Evolutionary conservation across 2,329 filamentous ascomycete genomes (phyloP).

Genomic region (Helotiales sp.): DNA sequence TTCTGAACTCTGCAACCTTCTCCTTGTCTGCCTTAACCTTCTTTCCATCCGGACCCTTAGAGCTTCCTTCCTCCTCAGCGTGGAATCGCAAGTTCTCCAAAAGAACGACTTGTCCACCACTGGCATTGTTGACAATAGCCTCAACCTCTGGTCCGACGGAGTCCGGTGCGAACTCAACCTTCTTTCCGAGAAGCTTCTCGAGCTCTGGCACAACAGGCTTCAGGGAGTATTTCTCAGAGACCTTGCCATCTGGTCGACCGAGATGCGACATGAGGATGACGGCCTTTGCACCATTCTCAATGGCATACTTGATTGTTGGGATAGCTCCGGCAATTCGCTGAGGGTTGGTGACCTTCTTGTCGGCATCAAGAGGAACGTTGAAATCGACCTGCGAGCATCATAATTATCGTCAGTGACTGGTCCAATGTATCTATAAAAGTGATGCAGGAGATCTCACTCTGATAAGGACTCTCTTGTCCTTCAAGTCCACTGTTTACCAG

Average conservation of each 20-base stretch:
- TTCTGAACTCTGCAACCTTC: slow-evolving; percentile 90
- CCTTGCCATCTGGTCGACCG: slow-evolving; percentile 88
- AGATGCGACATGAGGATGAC: slow-evolving; percentile 99
- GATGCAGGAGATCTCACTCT: slow-evolving; percentile 61
- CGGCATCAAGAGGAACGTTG: slow-evolving; percentile 93
- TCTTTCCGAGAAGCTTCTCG: slow-evolving; percentile 81
- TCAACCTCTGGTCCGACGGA: slow-evolving; percentile 89
- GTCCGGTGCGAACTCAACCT: slow-evolving; percentile 86
- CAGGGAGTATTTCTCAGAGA: slow-evolving; percentile 91
- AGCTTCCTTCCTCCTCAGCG: slow-evolving; percentile 95
- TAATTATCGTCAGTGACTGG: slow-evolving; percentile 23
- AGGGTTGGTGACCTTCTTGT: slow-evolving; percentile 96
- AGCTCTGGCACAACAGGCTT: slow-evolving; percentile 89
- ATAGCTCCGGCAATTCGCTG: slow-evolving; percentile 97
- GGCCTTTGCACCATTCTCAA: slow-evolving; percentile 86
- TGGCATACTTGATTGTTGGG: slow-evolving; percentile 91
- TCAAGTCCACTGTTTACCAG: too few relatives aligned
- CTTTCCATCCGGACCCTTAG: slow-evolving; percentile 90
- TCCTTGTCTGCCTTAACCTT: slow-evolving; percentile 97
- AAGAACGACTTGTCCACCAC: slow-evolving; percentile 79
- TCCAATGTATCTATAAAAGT: not conserved
- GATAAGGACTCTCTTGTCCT: slow-evolving; percentile 97
- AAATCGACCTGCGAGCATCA: slow-evolving; percentile 78
- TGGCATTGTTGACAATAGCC: slow-evolving; percentile 81
- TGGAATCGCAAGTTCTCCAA: slow-evolving; percentile 99